A percentile compares a stretch with the other conserved stretches of the same genome.
These are phyloP conservation scores for Paxillus involutus DNA, from an alignment of 768 basidiomycete species.

Conservation along the genomic window DNA sequence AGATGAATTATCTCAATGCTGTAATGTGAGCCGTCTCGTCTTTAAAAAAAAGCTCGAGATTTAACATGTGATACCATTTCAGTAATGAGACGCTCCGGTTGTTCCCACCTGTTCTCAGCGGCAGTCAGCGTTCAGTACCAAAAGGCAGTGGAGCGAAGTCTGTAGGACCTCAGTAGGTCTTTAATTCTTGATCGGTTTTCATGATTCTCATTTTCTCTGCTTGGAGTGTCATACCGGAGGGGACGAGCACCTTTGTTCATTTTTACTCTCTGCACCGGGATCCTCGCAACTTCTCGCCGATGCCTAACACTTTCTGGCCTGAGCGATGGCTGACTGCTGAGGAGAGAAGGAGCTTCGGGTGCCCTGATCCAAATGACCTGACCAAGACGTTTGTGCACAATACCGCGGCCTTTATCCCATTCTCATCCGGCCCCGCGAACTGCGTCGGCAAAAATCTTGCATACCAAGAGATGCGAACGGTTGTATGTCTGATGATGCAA, in stretches of 20 bases:
- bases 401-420: slow-evolving; percentile 42
- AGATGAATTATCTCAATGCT: slow-evolving; percentile 34
- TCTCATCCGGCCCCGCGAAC: slow-evolving; percentile 44
- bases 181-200: not conserved
- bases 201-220: slow-evolving; percentile 9
- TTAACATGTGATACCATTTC: slow-evolving; percentile 11
- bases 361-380: slow-evolving; percentile 20
- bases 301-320: slow-evolving; percentile 44
- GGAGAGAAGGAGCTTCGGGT: slow-evolving; percentile 24
- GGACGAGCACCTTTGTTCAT: slow-evolving; percentile 44
- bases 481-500: slow-evolving; percentile 38
- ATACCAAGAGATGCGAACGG: slow-evolving; percentile 41
- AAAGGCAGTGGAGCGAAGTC: slow-evolving; percentile 36
- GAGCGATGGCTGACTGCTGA: slow-evolving; percentile 41
- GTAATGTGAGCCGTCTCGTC: slow-evolving; percentile 27
- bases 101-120: slow-evolving; percentile 48
- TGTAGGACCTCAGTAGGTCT: slow-evolving; percentile 41
- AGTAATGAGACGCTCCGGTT: slow-evolving; percentile 54
- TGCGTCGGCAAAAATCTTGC: slow-evolving; percentile 48
- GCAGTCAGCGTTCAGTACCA: slow-evolving; percentile 42
- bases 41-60: not conserved
- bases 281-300: slow-evolving; percentile 45
- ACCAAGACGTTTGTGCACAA: slow-evolving; percentile 36
- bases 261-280: slow-evolving; percentile 46
- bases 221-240: slow-evolving; percentile 43